Base-by-base conservation (phyloP, 805 yeast genomes). In the Hanseniaspora occidentalis region DNA sequence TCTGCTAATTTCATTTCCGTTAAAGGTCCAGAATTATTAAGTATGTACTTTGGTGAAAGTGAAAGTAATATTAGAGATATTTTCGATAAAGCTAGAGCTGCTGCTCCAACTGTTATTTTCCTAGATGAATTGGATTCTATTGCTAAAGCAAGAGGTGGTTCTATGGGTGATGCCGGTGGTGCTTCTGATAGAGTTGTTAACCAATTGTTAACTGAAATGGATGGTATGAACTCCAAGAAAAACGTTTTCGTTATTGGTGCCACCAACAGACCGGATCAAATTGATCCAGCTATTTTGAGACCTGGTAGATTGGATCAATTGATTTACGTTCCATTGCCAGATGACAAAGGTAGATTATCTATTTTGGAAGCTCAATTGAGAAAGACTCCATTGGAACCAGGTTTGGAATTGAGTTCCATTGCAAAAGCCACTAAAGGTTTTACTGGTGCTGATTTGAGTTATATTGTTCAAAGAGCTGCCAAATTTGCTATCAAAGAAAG, bases 181-280 rank as follows among this genome's bases (percentile, higher is more conserved):
- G 96, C 96, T 20, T 77, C 92, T 40, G 96, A 88, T 67, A 79
- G 95, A 64, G 96, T 88, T 47, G 96, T 88, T 40, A 88, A 89
- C 66, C 96, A 88, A 68, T 74, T 88, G 59, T 74, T 88, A 61
- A 86, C 96, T 7, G 95, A 88, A 69, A 92, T 92, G 98, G 99
- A 92, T 66, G 99, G 99, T 77, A 92, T 92, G 98, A 92, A 92
- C 61, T 95, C 96, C 48, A 92, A 92, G 72, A 92, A 92, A 79
- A 92, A 92, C 58, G 98, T 92, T 27, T 92, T 92, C 58, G 96
- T 92, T 43, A 85, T 92, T 67, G 99, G 98, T 67, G 99, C 99
- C 33, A 92, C 99, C 43, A 92, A 92, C 68, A 79, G 99, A 71
- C 99, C 99, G 31, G 99, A 94, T 64, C 97, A 92, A 70, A 92